Conservation (phyloP, 805 yeast species). For the Jamesozyma spencerorum region DNA sequence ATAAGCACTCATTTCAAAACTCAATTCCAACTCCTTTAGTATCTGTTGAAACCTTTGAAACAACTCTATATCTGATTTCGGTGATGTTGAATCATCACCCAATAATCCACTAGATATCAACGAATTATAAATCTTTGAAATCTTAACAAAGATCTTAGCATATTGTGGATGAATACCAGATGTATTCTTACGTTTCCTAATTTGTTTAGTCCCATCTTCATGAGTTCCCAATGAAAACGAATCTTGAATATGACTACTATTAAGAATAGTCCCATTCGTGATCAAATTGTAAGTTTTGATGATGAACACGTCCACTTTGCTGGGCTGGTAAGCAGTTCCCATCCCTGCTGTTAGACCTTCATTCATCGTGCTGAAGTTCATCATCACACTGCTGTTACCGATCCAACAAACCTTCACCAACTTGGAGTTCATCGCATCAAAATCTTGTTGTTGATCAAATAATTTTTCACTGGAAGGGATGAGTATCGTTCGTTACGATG, state of each 20-base stretch:
- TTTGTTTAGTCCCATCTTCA: neutral
- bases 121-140: constrained; percentile 25
- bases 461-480: too few species aligned
- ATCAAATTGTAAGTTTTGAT: constrained; percentile 20
- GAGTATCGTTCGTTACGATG: too few species aligned
- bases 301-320: constrained; percentile 21
- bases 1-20: constrained; percentile 26
- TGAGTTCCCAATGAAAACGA: constrained; percentile 3
- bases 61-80: constrained; percentile 29
- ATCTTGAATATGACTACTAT: constrained; percentile 15
- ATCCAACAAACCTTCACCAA: too few species aligned
- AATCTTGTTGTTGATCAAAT: too few species aligned
- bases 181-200: neutral
- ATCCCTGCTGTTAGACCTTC: neutral
- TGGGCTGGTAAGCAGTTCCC: constrained; percentile 10
- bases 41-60: constrained; percentile 30
- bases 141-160: constrained; percentile 17
- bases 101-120: constrained; percentile 21
- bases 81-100: constrained; percentile 25
- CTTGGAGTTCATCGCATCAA: too few species aligned
- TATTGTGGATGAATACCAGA: constrained; percentile 14
- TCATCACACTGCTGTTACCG: neutral
- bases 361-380: constrained; percentile 2
- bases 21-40: constrained; percentile 27
- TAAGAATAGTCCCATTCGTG: constrained; percentile 14